phyloP scores from a whole-genome alignment of 345 rosid genomes.

The Citrus sp. region DNA sequence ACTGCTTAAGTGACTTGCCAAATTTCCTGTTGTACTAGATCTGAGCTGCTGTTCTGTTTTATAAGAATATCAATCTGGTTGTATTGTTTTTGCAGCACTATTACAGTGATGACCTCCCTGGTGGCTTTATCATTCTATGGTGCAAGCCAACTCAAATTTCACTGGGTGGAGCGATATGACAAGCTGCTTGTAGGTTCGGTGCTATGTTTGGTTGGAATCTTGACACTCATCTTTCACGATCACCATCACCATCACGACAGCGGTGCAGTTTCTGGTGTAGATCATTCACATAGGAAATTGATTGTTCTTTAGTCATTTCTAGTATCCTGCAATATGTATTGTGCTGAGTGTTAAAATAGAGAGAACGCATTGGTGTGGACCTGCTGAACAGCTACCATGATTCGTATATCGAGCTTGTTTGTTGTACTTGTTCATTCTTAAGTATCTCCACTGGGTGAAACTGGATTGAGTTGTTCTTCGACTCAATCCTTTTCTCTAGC shows the following conservation, averaged over 20 bases:
- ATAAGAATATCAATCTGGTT: not conserved
- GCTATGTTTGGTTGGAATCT: constrained; percentile 84
- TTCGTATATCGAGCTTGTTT: not conserved
- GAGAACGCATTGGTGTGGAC: not conserved
- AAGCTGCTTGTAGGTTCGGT: constrained; percentile 95
- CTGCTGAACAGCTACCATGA: not conserved
- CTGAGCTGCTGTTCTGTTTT: not conserved
- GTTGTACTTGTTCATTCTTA: not conserved
- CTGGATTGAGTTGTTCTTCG: not conserved
- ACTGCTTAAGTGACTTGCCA: not conserved
- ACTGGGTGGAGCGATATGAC: constrained; percentile 96
- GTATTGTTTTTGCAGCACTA: constrained; percentile 58
- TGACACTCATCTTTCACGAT: constrained; percentile 86
- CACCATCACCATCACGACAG: constrained; percentile 46
- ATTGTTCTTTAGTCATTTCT: constrained; percentile 33
- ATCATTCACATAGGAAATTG: constrained; percentile 66
- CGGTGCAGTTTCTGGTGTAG: constrained; percentile 32
- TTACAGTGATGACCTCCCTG: constrained; percentile 89
- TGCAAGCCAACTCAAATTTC: constrained; percentile 95
- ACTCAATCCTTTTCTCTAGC: too few species aligned
- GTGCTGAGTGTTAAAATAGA: not conserved
- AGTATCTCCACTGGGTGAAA: not conserved
- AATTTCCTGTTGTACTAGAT: not conserved
- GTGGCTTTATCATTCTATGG: constrained; percentile 98
- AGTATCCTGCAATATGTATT: not conserved